Evolutionary conservation across 1,284 basidiomycete species (phyloP).

Genomic region (Cryptococcus sp.): DNA sequence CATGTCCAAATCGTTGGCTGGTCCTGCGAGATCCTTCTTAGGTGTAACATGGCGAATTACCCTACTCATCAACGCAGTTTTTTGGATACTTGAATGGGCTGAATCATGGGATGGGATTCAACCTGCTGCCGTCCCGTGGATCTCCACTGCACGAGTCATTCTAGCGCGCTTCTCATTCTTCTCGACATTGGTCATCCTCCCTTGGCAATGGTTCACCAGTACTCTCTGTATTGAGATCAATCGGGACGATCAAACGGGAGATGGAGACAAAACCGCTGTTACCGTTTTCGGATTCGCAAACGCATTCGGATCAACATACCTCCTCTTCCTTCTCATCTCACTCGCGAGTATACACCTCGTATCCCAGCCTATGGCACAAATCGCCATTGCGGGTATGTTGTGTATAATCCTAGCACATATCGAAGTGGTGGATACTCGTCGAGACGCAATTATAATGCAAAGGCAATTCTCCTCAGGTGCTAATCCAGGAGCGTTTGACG

Average conservation of each 20-base stretch:
- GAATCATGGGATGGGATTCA: conserved; percentile 52
- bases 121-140: conserved; percentile 33
- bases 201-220: conserved; percentile 62
- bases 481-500: conserved; percentile 21
- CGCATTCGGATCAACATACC: conserved; percentile 78
- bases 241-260: conserved; percentile 39
- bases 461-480: conserved; percentile 27
- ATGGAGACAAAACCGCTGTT: conserved; percentile 52
- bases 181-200: conserved; percentile 55
- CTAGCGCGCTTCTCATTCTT: conserved; percentile 60
- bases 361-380: conserved; percentile 75
- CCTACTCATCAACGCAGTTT: conserved; percentile 58
- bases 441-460: conserved; percentile 61
- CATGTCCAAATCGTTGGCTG: conserved; percentile 68
- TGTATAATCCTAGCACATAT: conserved; percentile 66
- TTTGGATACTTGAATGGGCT: conserved; percentile 76
- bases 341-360: conserved; percentile 62
- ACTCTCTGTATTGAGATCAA: conserved; percentile 68
- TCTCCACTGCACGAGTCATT: conserved; percentile 58
- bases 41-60: conserved; percentile 57
- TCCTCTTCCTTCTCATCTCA: conserved; percentile 69
- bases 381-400: conserved; percentile 62
- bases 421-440: conserved; percentile 71
- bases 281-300: conserved; percentile 84
- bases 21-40: conserved; percentile 63